Evolutionary conservation across 2,329 filamentous ascomycete genomes (phyloP), one percentile per base, ranked within the genome.

Genomic region (Boeremia exigua): DNA sequence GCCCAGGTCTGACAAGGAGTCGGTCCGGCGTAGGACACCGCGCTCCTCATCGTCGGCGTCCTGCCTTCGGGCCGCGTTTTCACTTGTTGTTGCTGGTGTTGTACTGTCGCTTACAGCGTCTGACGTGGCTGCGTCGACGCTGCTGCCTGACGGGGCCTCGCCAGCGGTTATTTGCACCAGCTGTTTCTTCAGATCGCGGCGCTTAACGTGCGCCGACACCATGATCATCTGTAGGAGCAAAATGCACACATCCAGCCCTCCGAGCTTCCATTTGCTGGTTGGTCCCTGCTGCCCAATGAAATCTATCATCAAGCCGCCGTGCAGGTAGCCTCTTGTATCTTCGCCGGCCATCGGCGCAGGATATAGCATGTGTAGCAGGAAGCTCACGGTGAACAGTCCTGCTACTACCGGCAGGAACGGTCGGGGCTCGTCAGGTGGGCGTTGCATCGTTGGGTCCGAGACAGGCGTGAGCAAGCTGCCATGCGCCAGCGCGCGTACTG

Each of bases 271-370:
- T 65, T 81, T 82, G 48, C 82, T 81, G 3, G 81, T 79, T 2
- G 85, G 84, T 2, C 81, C 82, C 61, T 81, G 78, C 69, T 87
- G 84, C 14, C 86, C 86, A 48, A 88, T 83, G 65, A 88, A 87
- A 71, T 88, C 86, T 65, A 88, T 85, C 61, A 86, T 79, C 45
- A 88, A 61, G 2, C 86, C 84, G 6, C 86, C 86, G 66, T 88
- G 84, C 11, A 87, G 74, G 67, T 87, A 87, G 28, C 78, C 79
- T 61, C 79, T 65, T 5, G 79, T 81, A 17, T 77, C 77, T 60
- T 82, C 80, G 27, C 78, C 78, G 2, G 78, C 80, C 3, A 75
- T 66, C 1, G 80, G 80, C 6, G 74, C 70, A 25, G 66, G 59
- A 43, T 72, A 73, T 6, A 72, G 65, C 36, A 77, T 69, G 66